Evolutionary conservation across 1,139 yeast species (phyloP).

Genomic region (Scheffersomyces stambukii): DNA sequence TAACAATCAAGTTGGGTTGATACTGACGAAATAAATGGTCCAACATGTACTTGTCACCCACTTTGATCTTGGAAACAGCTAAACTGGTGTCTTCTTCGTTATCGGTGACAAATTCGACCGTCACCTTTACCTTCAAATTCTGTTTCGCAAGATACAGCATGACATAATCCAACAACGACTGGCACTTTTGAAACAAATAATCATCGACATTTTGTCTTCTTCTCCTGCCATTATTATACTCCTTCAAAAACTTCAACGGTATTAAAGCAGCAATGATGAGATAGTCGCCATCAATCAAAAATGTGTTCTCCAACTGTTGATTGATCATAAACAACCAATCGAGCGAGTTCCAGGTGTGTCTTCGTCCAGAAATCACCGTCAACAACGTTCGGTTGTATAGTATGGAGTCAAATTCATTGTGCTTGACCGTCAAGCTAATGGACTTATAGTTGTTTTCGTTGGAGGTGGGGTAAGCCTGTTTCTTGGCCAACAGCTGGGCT

Average conservation of each 20-base stretch:
- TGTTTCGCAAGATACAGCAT: slow-evolving; percentile 12
- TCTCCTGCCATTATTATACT: slow-evolving; percentile 12
- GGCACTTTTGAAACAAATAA: slow-evolving; percentile 36
- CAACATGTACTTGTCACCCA: slow-evolving; percentile 35
- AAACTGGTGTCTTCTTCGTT: slow-evolving; percentile 8
- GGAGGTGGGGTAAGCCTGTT: slow-evolving; percentile 25
- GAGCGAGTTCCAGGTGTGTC: slow-evolving; percentile 43
- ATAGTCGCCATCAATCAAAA: slow-evolving; percentile 38
- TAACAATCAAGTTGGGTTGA: slow-evolving; percentile 36
- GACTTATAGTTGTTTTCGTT: slow-evolving; percentile 41
- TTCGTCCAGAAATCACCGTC: slow-evolving; percentile 36
- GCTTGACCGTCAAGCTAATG: slow-evolving; percentile 36
- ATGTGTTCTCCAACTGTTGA: slow-evolving; percentile 8
- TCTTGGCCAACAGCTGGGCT: slow-evolving; percentile 6
- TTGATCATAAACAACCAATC: slow-evolving; percentile 31
- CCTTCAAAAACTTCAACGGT: slow-evolving; percentile 22
- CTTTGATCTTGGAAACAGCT: slow-evolving; percentile 8
- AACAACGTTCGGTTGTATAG: slow-evolving; percentile 28
- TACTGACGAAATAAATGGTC: slow-evolving; percentile 36
- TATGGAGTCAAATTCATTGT: slow-evolving; percentile 23
- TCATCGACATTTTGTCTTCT: slow-evolving; percentile 18
- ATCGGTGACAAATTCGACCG: slow-evolving; percentile 50
- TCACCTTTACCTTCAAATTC: slow-evolving; percentile 40
- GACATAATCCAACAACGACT: slow-evolving; percentile 37
- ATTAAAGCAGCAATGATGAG: slow-evolving; percentile 39